Percentiles rank a stretch among this genome's conserved stretches.
Evolutionary conservation across 257 asterid genomes (phyloP).

Genomic region (Paraleonurus japonicus): DNA sequence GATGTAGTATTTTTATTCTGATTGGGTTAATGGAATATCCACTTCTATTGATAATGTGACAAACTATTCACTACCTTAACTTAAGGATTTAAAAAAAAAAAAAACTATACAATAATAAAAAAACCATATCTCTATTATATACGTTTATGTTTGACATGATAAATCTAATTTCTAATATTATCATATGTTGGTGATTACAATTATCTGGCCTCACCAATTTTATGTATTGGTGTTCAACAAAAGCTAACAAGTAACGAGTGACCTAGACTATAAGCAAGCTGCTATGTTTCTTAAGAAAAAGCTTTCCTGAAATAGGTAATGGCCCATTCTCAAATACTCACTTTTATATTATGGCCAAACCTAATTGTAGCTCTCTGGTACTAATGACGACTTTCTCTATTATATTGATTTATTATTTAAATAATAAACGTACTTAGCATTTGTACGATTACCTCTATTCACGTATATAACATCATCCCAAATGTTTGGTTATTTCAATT

Average conservation of each 20-base stretch:
- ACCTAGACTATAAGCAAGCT: no score
- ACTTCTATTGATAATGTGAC: constrained; percentile 1
- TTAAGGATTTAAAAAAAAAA: no score
- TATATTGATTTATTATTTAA: no score
- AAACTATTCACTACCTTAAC: constrained; percentile 22
- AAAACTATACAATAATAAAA: no score
- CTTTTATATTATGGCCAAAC: not conserved
- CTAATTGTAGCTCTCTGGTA: not conserved
- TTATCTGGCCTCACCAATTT: not conserved
- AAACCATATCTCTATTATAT: no score
- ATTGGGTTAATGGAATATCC: not conserved
- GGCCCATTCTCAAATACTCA: constrained; percentile 12
- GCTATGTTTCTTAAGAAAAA: not conserved
- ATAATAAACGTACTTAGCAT: no score
- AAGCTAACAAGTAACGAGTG: constrained; percentile 1
- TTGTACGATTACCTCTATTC: no score
- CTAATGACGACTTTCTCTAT: no score
- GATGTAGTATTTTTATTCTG: not conserved
- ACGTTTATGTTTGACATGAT: no score
- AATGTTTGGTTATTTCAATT: no score
- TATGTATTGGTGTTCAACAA: not conserved
- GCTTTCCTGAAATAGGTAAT: constrained; percentile 11
- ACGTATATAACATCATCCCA: no score
- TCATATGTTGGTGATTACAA: not conserved
- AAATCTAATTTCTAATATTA: no score